phyloP scores from a whole-genome alignment of 139 green algal species.

The Yamagishiella unicocca region DNA sequence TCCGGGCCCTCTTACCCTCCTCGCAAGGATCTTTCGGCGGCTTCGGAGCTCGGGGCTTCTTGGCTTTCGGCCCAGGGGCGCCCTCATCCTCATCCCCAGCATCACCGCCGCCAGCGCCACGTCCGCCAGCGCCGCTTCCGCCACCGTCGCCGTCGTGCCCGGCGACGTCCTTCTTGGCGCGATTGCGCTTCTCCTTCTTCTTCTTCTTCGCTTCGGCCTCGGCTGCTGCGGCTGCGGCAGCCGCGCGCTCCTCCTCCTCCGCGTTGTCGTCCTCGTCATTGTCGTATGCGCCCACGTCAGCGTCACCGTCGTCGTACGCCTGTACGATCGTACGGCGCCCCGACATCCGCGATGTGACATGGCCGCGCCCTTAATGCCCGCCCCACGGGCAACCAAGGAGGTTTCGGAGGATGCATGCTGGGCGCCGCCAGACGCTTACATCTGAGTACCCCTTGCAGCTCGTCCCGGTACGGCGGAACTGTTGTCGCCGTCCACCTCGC shows the following conservation, averaged over 20 bases:
- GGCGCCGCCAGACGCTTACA: too few relatives aligned
- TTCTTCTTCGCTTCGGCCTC: background rate
- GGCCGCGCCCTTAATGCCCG: too few relatives aligned
- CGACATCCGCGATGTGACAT: too few relatives aligned
- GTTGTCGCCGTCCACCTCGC: too few relatives aligned
- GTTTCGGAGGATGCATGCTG: too few relatives aligned
- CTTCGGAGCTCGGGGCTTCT: background rate
- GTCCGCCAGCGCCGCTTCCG: background rate
- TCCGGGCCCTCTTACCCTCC: background rate
- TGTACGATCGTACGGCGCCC: too few relatives aligned
- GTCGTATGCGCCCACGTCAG: background rate
- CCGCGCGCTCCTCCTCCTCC: background rate
- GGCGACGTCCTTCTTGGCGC: background rate
- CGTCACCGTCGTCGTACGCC: background rate
- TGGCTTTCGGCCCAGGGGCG: background rate
- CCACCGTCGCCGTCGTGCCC: constrained; percentile 7
- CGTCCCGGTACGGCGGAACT: too few relatives aligned
- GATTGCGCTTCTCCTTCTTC: background rate
- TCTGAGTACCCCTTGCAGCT: too few relatives aligned
- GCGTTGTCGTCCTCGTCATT: background rate
- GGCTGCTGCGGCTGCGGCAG: background rate
- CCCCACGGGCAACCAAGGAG: too few relatives aligned
- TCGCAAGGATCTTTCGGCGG: background rate
- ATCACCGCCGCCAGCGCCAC: background rate
- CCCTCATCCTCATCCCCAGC: background rate